Conservation (phyloP, 108 stramenopile genomes). For the Parietichytrium sp. region DNA sequence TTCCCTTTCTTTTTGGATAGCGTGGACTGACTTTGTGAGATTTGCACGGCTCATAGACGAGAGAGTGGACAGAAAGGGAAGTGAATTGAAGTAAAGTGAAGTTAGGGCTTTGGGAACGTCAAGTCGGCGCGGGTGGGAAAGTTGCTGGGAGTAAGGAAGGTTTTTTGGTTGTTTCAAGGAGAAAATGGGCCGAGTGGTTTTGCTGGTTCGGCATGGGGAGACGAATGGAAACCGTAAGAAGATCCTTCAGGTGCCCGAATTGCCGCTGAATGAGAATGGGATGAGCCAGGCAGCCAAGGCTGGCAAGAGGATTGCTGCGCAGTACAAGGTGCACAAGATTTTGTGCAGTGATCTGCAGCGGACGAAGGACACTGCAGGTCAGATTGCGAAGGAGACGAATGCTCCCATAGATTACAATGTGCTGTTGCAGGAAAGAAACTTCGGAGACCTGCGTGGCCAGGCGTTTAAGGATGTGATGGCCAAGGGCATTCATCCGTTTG, state of each 20-base stretch:
- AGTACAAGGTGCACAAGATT: slow-evolving; percentile 5
- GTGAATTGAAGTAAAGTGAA: too few species aligned
- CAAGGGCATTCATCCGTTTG: background rate
- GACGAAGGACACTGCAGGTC: slow-evolving; percentile 21
- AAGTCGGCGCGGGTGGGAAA: too few species aligned
- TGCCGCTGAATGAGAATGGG: slow-evolving; percentile 29
- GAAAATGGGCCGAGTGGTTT: too few species aligned
- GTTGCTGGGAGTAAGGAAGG: too few species aligned
- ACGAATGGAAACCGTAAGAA: slow-evolving; percentile 16
- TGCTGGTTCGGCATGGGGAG: slow-evolving; percentile 24
- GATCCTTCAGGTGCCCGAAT: background rate
- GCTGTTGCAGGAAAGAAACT: slow-evolving; percentile 22
- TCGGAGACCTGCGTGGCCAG: slow-evolving; percentile 16
- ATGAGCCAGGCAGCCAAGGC: background rate
- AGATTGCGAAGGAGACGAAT: background rate
- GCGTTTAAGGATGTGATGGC: background rate
- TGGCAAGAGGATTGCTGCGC: background rate
- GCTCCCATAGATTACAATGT: slow-evolving; percentile 7
- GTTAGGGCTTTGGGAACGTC: too few species aligned
- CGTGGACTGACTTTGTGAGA: too few species aligned
- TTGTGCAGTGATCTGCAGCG: slow-evolving; percentile 37
- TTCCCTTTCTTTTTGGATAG: too few species aligned
- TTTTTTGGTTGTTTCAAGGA: too few species aligned
- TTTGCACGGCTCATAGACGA: too few species aligned
- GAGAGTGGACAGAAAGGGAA: too few species aligned